Conservation (phyloP, 768 basidiomycete species). For the Phylloporus scabripes region DNA sequence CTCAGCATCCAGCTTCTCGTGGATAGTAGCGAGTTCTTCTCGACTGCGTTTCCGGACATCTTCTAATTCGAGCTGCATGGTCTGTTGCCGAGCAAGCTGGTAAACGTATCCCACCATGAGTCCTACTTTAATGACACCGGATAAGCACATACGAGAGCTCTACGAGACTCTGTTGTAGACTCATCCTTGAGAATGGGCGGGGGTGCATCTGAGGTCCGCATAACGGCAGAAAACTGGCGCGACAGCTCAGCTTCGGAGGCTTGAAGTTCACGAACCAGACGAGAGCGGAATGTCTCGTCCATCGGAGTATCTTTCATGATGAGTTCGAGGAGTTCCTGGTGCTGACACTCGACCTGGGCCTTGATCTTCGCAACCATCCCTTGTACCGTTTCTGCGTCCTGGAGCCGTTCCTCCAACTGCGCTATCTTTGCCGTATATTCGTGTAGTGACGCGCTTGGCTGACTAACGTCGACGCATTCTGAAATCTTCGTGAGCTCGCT, state of each 20-base stretch:
- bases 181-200: conserved; percentile 37
- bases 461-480: conserved; percentile 49
- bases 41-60: conserved; percentile 56
- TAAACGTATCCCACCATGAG: neutral
- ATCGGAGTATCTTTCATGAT: conserved; percentile 51
- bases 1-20: conserved; percentile 52
- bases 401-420: conserved; percentile 56
- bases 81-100: conserved; percentile 63
- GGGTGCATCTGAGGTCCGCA: conserved; percentile 32
- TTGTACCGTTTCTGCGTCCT: conserved; percentile 49
- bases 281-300: conserved; percentile 57
- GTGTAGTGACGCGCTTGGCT: conserved; percentile 53
- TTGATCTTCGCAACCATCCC: conserved; percentile 49
- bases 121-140: neutral
- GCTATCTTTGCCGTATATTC: conserved; percentile 60
- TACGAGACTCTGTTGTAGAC: conserved; percentile 55
- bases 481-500: conserved; percentile 61
- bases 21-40: conserved; percentile 52
- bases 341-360: conserved; percentile 60
- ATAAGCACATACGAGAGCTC: conserved; percentile 49
- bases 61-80: conserved; percentile 60
- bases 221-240: conserved; percentile 22
- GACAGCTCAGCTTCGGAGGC: conserved; percentile 43
- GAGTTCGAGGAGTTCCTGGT: conserved; percentile 66
- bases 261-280: conserved; percentile 59